Base-by-base conservation (phyloP, 2,329 filamentous ascomycete genomes). In the Daldinia sp. region DNA sequence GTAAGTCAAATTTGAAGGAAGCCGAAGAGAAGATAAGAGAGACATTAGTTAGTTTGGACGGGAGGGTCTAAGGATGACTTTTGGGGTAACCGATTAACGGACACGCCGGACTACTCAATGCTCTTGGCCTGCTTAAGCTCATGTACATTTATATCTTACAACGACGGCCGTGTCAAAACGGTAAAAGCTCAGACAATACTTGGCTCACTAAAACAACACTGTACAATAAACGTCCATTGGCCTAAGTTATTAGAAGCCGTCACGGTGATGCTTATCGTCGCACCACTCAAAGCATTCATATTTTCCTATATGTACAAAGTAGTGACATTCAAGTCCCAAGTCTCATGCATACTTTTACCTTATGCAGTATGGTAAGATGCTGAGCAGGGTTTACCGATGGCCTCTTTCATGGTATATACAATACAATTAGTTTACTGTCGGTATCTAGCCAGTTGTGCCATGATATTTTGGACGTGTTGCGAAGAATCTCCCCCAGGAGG, bases 371-470 rank as follows among this genome's bases (percentile, higher is more conserved):
- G 4, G 27, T 10, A 21, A 30, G 45, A 48, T 19, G 39, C 25
- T 10, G 30, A 11, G 8, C 13, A 9, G 15, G 25, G 7, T 11
- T 8, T 13, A 13, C 45, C 13, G 13, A 15, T 25, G 19, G 25
- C 34, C 41, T 37, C 15, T 49, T 30, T 49, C n/a, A 29, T 15
- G 15, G 43, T 50, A 50, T 50, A 50, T 50, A 50, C 47, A 50
- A n/a, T 1, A 34, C 25, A 55, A 17, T 4, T 34, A n/a, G 35
- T 59, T 73, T 71, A 87, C 72, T 88, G 84, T 66, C 87, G 82
- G 71, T 86, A 90, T 69, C 85, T 86, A 47, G 88, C 85, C 61
- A 93, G 78, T 70, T 91, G 87, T 11, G 89, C 88, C 85, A 93
- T 90, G 52, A 93, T 91, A 70, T 91, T 90, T 73, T 90, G 85